Evolutionary conservation across 2,329 filamentous ascomycete species (phyloP).

Genomic region (Venturia carpophila): DNA sequence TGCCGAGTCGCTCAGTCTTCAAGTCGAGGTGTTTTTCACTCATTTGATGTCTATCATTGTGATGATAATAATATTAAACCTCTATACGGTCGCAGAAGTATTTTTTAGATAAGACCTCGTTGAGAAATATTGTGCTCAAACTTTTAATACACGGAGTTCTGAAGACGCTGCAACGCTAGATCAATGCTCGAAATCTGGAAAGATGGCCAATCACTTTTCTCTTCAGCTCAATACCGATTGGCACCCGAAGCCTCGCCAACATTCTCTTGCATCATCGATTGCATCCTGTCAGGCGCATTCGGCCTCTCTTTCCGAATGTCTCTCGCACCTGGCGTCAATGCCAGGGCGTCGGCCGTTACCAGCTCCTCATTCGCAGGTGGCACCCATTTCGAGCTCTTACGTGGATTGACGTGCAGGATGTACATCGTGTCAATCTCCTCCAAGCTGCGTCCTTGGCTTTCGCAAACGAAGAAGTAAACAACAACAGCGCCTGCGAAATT

Average conservation of each 20-base stretch:
- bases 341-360: conserved; percentile 12
- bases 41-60: too few relatives aligned
- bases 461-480: conserved; percentile 72
- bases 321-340: conserved; percentile 11
- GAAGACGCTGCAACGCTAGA: background rate
- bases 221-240: background rate
- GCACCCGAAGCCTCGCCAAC: conserved; percentile 5
- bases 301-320: conserved; percentile 12
- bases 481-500: conserved; percentile 56
- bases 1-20: too few relatives aligned
- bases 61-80: too few relatives aligned
- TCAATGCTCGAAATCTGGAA: too few relatives aligned
- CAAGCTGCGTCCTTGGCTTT: conserved; percentile 63
- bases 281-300: conserved; percentile 10
- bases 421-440: conserved; percentile 81
- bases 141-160: background rate
- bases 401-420: conserved; percentile 54
- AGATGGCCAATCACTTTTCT: background rate
- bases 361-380: conserved; percentile 20
- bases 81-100: too few relatives aligned
- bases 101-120: too few relatives aligned
- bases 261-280: conserved; percentile 5
- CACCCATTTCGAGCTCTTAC: conserved; percentile 51
- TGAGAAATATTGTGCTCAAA: too few relatives aligned
- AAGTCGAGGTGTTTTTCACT: too few relatives aligned